Base-by-base conservation (phyloP, 192 early-diverging fungal species). In the Cetraspora pellucida region DNA sequence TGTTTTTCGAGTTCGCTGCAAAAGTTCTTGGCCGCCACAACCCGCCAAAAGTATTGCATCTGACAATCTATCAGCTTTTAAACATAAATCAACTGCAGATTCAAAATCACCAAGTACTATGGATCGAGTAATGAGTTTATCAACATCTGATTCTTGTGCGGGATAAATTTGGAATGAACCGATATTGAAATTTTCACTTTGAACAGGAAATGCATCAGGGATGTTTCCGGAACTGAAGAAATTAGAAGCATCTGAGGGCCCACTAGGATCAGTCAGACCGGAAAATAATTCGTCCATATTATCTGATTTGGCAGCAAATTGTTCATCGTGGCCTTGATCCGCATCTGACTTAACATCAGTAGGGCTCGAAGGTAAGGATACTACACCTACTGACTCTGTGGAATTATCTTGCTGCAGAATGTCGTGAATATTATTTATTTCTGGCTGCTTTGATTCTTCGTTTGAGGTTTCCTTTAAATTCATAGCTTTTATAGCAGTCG, bases 71-170 rank as follows among this genome's bases (percentile, higher is more conserved):
- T 94, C 88, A 11, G 92, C 85, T 43, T 88, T 88, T 44, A 99
- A 84, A 77, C 96, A 97, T 45, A 96, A 83, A 47, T 91, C 86
- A 14, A 98, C 96, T 17, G 97, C 96, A 0, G 92, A 89, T 78
- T 95, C 94, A 79, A 96, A 97, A 79, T 99, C 95, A 77, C 98
- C 96, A 45, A 96, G 80, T 9, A 98, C 86, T 28, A 98, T 82
- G 3, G 94, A 89, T 21, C 90, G 88, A 11, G 94, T 97, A 65
- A 99, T 91, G 50, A 95, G 82, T 19, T 86, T 88, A 67, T 98
- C 94, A 14, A 88, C 87, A 65, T 94, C 94, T 5, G 88, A 81
- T 25, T 90, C 89, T 28, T 86, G 86, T 13, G 87, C 82, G 19
- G 84, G 84, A 61, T 87, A 90, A 30, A 87, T 78, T 37, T 87